Percentiles rank a stretch among this genome's conserved stretches.
Conservation (phyloP, 1,139 yeast genomes). For the Debaryomyces subglobosus region DNA sequence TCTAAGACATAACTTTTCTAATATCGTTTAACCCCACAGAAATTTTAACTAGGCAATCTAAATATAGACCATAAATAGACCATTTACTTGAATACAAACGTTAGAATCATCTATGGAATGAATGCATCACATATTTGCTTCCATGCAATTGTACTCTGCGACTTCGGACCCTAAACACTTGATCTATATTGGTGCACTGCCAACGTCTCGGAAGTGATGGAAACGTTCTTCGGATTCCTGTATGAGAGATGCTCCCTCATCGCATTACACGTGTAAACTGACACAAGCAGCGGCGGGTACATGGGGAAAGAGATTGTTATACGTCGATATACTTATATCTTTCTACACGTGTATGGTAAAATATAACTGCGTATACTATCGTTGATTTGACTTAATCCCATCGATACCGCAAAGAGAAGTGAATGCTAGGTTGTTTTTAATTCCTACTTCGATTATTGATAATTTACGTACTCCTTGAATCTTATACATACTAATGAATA, state of each 20-base stretch:
- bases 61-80: no score
- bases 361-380: neutral
- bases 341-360: constrained; percentile 6
- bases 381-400: neutral
- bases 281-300: neutral
- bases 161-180: neutral
- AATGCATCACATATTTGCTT: no score
- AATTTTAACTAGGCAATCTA: no score
- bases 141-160: no score
- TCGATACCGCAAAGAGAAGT: neutral
- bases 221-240: neutral
- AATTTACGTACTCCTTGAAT: neutral
- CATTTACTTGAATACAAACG: no score
- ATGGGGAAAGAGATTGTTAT: neutral
- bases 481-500: neutral
- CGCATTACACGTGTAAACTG: constrained; percentile 8
- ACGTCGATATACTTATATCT: neutral
- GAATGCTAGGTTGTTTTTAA: neutral
- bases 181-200: neutral
- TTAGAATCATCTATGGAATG: no score
- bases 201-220: neutral
- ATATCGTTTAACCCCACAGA: no score
- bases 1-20: no score
- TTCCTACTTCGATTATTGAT: neutral
- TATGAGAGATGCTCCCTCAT: neutral